A percentile compares a stretch with the other conserved stretches of the same genome.
Evolutionary conservation across 371 early-diverging fungal species (phyloP).

Genomic region (Circinella minor): DNA sequence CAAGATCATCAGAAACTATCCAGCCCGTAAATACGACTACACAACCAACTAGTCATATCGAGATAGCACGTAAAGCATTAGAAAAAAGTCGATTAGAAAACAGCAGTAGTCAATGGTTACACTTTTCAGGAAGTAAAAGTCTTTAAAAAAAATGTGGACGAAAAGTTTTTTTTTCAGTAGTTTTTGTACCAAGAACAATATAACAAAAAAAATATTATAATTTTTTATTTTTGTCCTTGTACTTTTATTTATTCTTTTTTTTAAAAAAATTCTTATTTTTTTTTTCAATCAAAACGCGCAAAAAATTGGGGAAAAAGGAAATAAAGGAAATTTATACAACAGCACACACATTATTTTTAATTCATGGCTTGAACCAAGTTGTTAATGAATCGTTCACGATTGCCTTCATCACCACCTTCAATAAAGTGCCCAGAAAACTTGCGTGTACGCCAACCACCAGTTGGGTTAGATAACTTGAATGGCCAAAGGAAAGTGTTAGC

Average conservation of each 20-base stretch:
- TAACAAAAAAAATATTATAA: neutral
- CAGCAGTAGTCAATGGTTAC: constrained; percentile 41
- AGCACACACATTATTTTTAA: constrained; percentile 46
- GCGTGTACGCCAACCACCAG: constrained; percentile 94
- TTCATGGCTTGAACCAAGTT: constrained; percentile 93
- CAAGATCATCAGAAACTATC: constrained; percentile 13
- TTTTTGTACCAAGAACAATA: neutral
- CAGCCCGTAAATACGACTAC: neutral
- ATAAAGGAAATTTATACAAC: neutral
- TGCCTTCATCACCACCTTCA: constrained; percentile 94
- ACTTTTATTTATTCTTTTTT: constrained; percentile 8
- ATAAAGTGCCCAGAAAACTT: constrained; percentile 94
- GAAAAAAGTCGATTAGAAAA: constrained; percentile 28
- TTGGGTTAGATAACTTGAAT: constrained; percentile 99
- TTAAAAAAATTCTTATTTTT: neutral
- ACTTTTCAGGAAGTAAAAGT: constrained; percentile 22
- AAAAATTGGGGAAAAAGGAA: no score
- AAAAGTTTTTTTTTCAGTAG: neutral
- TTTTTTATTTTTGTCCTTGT: neutral
- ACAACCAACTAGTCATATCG: constrained; percentile 24
- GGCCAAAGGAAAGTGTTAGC: constrained; percentile 99
- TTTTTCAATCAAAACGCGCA: no score
- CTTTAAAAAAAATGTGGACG: constrained; percentile 14
- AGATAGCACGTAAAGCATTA: constrained; percentile 26
- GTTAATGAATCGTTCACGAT: constrained; percentile 94